These are phyloP conservation scores for Plasmopara halstedii DNA, from an alignment of 352 stramenopile genomes.

Conservation along the genomic window DNA sequence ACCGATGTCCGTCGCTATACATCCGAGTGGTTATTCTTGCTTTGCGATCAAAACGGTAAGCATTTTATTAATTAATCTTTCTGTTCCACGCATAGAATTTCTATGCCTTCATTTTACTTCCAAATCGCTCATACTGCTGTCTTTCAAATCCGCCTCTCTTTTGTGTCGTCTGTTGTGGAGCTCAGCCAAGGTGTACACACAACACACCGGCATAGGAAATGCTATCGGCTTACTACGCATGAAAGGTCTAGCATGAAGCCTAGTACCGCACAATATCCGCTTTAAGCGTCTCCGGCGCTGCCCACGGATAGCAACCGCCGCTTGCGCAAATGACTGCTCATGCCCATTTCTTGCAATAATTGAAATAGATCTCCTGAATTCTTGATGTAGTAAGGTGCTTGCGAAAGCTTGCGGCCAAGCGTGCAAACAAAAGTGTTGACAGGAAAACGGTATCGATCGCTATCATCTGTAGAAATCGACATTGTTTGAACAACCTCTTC, in stretches of 20 bases:
- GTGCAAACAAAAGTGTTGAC: conserved; percentile 85
- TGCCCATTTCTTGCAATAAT: conserved; percentile 75
- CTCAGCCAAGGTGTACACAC: conserved; percentile 64
- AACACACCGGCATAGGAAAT: conserved; percentile 60
- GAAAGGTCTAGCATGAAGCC: conserved; percentile 43
- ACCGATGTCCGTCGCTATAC: conserved; percentile 59
- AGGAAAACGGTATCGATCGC: conserved; percentile 58
- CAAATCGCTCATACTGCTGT: conserved; percentile 19
- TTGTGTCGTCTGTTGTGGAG: neutral
- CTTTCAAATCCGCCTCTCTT: conserved; percentile 18
- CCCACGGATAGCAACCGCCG: conserved; percentile 60
- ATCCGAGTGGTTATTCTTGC: conserved; percentile 64
- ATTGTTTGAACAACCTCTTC: conserved; percentile 18
- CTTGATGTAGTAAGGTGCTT: conserved; percentile 84
- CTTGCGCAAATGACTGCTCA: conserved; percentile 71
- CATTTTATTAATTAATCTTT: conserved; percentile 4
- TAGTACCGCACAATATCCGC: neutral
- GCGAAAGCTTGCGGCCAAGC: conserved; percentile 68
- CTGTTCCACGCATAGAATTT: conserved; percentile 4
- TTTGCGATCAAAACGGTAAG: conserved; percentile 72
- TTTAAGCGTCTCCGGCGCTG: conserved; percentile 17
- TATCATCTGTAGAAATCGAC: conserved; percentile 30
- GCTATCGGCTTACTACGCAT: conserved; percentile 64
- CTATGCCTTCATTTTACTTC: conserved; percentile 13
- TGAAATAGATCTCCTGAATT: conserved; percentile 82